Conservation (phyloP, 495 filamentous ascomycete species). For the Schizothecium vesticola region DNA sequence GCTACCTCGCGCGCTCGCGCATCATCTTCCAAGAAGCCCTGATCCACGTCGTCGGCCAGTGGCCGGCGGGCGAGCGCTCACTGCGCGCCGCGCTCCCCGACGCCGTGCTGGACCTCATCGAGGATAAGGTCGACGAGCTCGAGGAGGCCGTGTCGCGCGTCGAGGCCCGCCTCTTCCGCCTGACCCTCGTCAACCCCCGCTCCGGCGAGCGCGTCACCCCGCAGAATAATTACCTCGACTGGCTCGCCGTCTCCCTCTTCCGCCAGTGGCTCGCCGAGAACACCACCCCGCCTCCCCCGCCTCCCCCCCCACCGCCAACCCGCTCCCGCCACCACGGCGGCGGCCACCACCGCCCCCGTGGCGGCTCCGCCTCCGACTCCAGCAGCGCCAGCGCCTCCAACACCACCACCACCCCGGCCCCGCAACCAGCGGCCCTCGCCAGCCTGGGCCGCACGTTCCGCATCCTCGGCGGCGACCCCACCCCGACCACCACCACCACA, state of each 20-base stretch:
- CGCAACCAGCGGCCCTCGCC: constrained; percentile 35
- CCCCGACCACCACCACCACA: background rate
- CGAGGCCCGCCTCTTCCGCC: constrained; percentile 72
- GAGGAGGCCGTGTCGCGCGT: constrained; percentile 62
- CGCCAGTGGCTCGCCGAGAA: constrained; percentile 87
- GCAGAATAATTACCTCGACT: constrained; percentile 72
- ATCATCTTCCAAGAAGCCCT: constrained; percentile 87
- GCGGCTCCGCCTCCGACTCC: background rate
- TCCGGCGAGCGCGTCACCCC: constrained; percentile 77
- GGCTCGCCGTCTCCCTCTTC: constrained; percentile 80
- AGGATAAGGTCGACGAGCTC: constrained; percentile 83
- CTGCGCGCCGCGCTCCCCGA: constrained; percentile 66
- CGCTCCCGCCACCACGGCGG: background rate
- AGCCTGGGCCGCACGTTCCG: constrained; percentile 65
- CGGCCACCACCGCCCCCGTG: constrained; percentile 6
- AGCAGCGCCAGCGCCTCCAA: background rate
- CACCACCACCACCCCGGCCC: constrained; percentile 18
- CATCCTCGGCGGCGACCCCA: constrained; percentile 40
- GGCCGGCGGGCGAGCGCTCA: constrained; percentile 73
- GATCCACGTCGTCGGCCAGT: constrained; percentile 87
- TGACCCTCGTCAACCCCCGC: constrained; percentile 66
- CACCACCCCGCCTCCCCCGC: constrained; percentile 61
- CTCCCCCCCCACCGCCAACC: constrained; percentile 23
- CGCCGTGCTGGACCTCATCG: constrained; percentile 75
- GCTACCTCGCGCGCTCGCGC: constrained; percentile 75